phyloP scores from a whole-genome alignment of 2,329 filamentous ascomycete species.

The Fusarium sambucinum region DNA sequence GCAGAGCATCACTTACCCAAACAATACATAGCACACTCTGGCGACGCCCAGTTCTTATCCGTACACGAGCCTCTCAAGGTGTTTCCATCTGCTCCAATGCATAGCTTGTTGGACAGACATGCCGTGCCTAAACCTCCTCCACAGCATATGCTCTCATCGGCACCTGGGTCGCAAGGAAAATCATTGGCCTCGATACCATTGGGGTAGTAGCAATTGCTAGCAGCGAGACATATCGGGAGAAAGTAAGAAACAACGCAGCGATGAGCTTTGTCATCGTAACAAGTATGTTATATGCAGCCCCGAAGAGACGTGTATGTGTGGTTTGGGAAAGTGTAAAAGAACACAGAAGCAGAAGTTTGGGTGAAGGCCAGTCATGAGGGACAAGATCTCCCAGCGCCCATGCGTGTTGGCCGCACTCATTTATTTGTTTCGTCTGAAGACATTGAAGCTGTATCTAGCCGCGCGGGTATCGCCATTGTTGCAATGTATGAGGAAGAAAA shows the following conservation, averaged over 20 bases:
- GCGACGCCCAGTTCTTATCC: constrained; percentile 39
- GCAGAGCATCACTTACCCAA: constrained; percentile 3
- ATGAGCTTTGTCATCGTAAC: constrained; percentile 20
- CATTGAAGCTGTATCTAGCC: constrained; percentile 8
- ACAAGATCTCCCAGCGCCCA: background rate
- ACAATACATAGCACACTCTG: constrained; percentile 37
- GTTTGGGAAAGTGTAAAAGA: background rate
- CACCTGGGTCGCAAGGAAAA: constrained; percentile 37
- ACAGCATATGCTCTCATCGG: constrained; percentile 40
- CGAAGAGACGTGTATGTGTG: background rate
- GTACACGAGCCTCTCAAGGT: constrained; percentile 44
- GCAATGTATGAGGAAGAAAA: background rate
- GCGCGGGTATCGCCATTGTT: background rate
- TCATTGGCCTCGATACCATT: constrained; percentile 31
- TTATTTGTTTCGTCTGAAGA: background rate
- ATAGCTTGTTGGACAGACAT: constrained; percentile 44
- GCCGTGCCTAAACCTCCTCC: constrained; percentile 32
- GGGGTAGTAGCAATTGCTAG: constrained; percentile 39
- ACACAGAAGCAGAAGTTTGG: background rate
- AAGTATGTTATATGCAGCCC: background rate
- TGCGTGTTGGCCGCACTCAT: background rate
- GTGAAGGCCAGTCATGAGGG: background rate
- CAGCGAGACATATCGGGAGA: constrained; percentile 7
- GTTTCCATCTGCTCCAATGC: constrained; percentile 36
- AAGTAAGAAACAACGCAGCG: constrained; percentile 15